Percentiles rank a stretch among this genome's conserved stretches.
phyloP scores from a whole-genome alignment of 1,284 basidiomycete species.

The Puccinia polysora region DNA sequence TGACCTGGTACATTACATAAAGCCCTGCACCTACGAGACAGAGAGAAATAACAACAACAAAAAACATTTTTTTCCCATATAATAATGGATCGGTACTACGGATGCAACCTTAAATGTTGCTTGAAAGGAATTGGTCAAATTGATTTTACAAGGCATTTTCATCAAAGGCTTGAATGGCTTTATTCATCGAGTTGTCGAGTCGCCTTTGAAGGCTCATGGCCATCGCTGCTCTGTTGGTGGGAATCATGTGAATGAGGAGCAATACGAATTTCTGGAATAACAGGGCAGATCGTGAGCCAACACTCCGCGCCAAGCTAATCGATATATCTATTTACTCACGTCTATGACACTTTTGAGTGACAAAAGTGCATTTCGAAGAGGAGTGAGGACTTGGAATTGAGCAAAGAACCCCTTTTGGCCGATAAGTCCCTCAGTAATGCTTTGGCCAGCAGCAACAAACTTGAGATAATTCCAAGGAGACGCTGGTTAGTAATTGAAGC shows the following conservation, averaged over 20 bases:
- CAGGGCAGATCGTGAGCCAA: not conserved
- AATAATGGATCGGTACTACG: too few relatives aligned
- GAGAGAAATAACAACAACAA: too few relatives aligned
- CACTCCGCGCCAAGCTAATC: not conserved
- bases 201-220: not conserved
- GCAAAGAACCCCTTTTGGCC: conserved; percentile 41
- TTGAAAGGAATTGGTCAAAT: not conserved
- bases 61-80: too few relatives aligned
- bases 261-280: conserved; percentile 7
- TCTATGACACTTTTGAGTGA: conserved; percentile 14
- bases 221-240: conserved; percentile 6
- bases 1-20: too few relatives aligned
- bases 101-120: too few relatives aligned
- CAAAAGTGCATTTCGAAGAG: conserved; percentile 9
- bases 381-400: conserved; percentile 19
- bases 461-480: not conserved
- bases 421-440: conserved; percentile 2
- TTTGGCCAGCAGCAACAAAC: conserved; percentile 23
- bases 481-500: not conserved
- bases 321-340: not conserved
- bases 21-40: too few relatives aligned
- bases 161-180: conserved; percentile 10
- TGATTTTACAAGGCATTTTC: not conserved
- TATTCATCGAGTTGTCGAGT: conserved; percentile 13
- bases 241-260: conserved; percentile 24